Percentiles rank a stretch among this genome's conserved stretches.
phyloP scores from a whole-genome alignment of 495 filamentous ascomycete genomes.

The Neurospora tetraspora region DNA sequence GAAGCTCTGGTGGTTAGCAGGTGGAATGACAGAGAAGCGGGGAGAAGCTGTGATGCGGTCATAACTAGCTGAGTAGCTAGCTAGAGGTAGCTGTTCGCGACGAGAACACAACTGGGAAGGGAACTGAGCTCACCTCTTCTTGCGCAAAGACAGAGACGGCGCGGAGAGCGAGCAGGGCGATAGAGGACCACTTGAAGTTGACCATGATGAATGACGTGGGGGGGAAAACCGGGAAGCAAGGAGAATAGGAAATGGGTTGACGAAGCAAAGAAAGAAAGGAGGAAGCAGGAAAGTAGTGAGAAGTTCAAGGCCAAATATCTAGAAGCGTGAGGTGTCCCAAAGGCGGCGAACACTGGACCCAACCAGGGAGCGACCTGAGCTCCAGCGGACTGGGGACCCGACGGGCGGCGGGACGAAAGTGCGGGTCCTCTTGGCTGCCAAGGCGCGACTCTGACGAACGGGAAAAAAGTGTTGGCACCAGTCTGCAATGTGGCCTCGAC shows the following conservation, averaged over 20 bases:
- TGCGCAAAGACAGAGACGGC: slow-evolving; percentile 51
- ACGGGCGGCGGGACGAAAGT: not conserved
- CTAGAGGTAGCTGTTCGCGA: not conserved
- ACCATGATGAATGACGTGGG: slow-evolving; percentile 48
- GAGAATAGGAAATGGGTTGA: slow-evolving; percentile 3
- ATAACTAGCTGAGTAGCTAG: not conserved
- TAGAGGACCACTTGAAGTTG: slow-evolving; percentile 58
- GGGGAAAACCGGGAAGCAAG: slow-evolving; percentile 14
- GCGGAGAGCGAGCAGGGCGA: slow-evolving; percentile 62
- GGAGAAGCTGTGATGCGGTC: slow-evolving; percentile 3
- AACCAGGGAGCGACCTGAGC: slow-evolving; percentile 5
- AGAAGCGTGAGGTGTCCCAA: not conserved
- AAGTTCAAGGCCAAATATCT: not conserved
- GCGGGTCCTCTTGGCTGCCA: not conserved
- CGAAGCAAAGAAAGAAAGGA: slow-evolving; percentile 4
- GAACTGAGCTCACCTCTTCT: slow-evolving; percentile 44
- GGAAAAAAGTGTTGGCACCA: not conserved
- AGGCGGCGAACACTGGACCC: slow-evolving; percentile 1
- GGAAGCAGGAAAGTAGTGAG: not conserved
- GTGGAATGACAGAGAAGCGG: not conserved
- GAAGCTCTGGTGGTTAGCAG: slow-evolving; percentile 11
- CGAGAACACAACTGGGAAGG: slow-evolving; percentile 21
- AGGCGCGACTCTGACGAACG: not conserved
- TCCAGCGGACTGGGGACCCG: not conserved
- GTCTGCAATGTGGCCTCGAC: slow-evolving; percentile 16